Evolutionary conservation across 306 rosid species (phyloP).

Genomic region (Gastrolobium villosum): DNA sequence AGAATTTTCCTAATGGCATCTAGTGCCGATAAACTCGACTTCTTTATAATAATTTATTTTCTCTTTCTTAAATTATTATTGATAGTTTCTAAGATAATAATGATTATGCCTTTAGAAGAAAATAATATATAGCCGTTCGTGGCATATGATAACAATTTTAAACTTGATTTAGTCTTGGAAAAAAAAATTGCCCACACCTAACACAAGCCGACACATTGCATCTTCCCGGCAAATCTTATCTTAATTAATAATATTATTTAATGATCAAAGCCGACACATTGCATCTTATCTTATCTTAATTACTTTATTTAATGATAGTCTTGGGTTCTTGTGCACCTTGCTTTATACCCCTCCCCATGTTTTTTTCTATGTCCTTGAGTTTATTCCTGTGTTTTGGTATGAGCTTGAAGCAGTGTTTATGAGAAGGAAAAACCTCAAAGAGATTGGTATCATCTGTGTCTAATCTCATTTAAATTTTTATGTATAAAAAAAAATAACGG

Average conservation of each 20-base stretch:
- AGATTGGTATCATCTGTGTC: too few species aligned
- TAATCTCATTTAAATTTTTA: too few species aligned
- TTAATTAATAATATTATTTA: too few species aligned
- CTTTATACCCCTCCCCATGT: not conserved
- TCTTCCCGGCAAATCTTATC: too few species aligned
- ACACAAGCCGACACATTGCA: too few species aligned
- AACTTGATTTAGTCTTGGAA: too few species aligned
- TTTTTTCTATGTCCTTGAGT: not conserved
- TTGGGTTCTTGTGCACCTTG: not conserved
- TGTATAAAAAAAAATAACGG: not conserved
- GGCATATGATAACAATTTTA: too few species aligned
- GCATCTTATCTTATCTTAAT: constrained; percentile 18
- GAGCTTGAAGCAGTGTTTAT: not conserved
- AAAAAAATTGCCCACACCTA: too few species aligned
- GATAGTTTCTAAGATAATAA: constrained; percentile 33
- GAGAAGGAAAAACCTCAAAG: not conserved
- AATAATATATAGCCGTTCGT: not conserved
- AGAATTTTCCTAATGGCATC: constrained; percentile 21
- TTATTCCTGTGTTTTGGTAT: not conserved
- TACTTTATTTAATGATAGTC: constrained; percentile 17
- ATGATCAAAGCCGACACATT: constrained; percentile 38
- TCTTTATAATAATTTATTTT: constrained; percentile 2
- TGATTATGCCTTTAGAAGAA: constrained; percentile 9
- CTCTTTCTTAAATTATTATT: constrained; percentile 15
- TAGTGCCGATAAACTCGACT: constrained; percentile 25